phyloP scores from a whole-genome alignment of 2,329 filamentous ascomycete genomes.

The Microdochium bolleyi region DNA sequence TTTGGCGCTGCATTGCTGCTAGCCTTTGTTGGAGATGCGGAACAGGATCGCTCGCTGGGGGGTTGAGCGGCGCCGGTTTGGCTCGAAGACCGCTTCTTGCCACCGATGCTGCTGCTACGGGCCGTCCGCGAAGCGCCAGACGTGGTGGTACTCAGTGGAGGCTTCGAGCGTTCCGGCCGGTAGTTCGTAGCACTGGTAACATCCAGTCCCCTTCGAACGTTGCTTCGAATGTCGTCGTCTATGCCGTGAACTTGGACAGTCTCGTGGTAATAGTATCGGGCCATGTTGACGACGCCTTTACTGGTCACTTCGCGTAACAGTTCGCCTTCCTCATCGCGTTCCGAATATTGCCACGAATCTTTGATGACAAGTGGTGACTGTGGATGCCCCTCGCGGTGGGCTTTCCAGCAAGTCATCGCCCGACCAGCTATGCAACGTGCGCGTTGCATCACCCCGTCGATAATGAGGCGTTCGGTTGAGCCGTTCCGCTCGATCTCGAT shows the following conservation, averaged over 20 bases:
- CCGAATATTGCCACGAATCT: constrained; percentile 32
- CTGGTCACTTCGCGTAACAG: constrained; percentile 26
- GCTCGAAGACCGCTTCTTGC: constrained; percentile 5
- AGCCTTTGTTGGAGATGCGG: constrained; percentile 4
- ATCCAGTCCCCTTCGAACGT: constrained; percentile 21
- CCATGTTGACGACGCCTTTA: constrained; percentile 27
- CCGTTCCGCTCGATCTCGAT: constrained; percentile 30
- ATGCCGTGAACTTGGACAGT: constrained; percentile 24
- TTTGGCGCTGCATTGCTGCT: constrained; percentile 12
- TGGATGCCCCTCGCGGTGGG: constrained; percentile 23
- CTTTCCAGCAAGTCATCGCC: constrained; percentile 31
- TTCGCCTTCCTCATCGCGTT: constrained; percentile 32
- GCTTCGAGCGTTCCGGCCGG: background rate
- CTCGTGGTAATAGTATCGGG: constrained; percentile 32
- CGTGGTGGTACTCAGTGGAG: background rate
- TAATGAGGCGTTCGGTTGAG: constrained; percentile 27
- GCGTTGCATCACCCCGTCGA: constrained; percentile 25
- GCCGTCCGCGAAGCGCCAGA: constrained; percentile 1
- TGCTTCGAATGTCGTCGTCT: constrained; percentile 24
- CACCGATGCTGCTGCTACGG: constrained; percentile 2
- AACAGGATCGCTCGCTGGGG: constrained; percentile 9
- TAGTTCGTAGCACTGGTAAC: constrained; percentile 20
- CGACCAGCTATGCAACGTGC: constrained; percentile 24
- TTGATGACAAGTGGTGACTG: constrained; percentile 32
- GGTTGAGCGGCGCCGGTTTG: background rate